These are phyloP conservation scores for Cryptococcus hybrid DNA, from an alignment of 1,284 basidiomycete species.

Conservation along the genomic window DNA sequence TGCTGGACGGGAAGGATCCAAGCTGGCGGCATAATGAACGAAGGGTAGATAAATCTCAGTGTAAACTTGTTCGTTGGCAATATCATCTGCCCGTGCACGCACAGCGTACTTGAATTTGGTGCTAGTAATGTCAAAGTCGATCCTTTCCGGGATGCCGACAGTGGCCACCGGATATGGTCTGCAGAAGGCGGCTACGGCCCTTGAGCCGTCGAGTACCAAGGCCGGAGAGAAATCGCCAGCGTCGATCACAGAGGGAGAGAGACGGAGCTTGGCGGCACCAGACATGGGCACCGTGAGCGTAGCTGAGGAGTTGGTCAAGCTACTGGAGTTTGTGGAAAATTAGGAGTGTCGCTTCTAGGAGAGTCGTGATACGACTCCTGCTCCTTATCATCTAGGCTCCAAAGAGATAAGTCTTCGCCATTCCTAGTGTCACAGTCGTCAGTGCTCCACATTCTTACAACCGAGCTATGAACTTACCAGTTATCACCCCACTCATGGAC, in stretches of 20 bases:
- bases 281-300: constrained; percentile 16
- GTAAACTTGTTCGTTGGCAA: constrained; percentile 50
- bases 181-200: constrained; percentile 76
- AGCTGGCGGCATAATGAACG: constrained; percentile 74
- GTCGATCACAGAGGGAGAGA: constrained; percentile 40
- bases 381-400: constrained; percentile 69
- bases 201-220: constrained; percentile 74
- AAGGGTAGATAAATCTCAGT: constrained; percentile 87
- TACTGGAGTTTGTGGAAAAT: background rate
- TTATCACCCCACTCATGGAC: constrained; percentile 88
- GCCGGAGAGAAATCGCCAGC: constrained; percentile 54
- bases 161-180: constrained; percentile 74
- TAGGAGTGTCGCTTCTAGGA: background rate
- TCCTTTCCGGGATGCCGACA: constrained; percentile 64
- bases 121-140: constrained; percentile 74
- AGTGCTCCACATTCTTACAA: background rate
- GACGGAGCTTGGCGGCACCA: background rate
- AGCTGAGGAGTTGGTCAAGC: constrained; percentile 21
- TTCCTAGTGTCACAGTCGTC: constrained; percentile 56
- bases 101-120: constrained; percentile 67
- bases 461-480: constrained; percentile 54
- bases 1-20: constrained; percentile 3
- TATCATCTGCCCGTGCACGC: constrained; percentile 56
- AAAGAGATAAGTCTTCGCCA: constrained; percentile 89
- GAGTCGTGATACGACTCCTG: constrained; percentile 4